Conservation (phyloP, 2,329 filamentous ascomycete genomes). For the Nemania serpens region DNA sequence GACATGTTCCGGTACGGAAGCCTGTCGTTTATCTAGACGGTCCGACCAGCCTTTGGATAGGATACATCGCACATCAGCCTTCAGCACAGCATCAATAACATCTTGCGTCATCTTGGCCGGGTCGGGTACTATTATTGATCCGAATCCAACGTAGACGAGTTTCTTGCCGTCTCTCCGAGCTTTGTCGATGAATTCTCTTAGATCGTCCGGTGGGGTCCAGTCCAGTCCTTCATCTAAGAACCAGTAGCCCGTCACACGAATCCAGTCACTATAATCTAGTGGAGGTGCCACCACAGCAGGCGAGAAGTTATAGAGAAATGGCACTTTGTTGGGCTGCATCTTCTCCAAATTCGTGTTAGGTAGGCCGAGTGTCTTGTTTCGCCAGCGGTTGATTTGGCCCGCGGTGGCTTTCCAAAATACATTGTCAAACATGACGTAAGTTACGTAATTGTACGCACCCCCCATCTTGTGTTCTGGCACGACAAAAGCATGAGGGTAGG, state of each 20-base stretch:
- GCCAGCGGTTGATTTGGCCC: conserved; percentile 90
- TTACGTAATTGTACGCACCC: conserved; percentile 91
- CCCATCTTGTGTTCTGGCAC: conserved; percentile 94
- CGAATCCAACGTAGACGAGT: conserved; percentile 95
- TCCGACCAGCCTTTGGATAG: conserved; percentile 98
- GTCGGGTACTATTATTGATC: conserved; percentile 91
- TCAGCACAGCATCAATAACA: conserved; percentile 88
- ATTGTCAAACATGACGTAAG: conserved; percentile 94
- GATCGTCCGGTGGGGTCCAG: conserved; percentile 76
- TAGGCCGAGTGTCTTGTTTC: conserved; percentile 77
- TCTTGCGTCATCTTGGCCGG: conserved; percentile 86
- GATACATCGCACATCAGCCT: conserved; percentile 92
- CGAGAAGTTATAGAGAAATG: conserved; percentile 97
- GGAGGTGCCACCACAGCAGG: conserved; percentile 92
- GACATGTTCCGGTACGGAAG: conserved; percentile 63
- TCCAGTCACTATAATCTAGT: conserved; percentile 96
- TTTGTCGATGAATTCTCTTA: conserved; percentile 80
- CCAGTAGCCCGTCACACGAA: conserved; percentile 97
- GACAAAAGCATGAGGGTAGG: conserved; percentile 95
- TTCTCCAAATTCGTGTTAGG: conserved; percentile 84
- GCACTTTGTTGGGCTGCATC: conserved; percentile 96
- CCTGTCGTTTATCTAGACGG: conserved; percentile 51
- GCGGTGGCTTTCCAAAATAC: conserved; percentile 96
- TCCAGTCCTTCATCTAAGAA: conserved; percentile 77
- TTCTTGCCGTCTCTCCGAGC: conserved; percentile 84